phyloP scores from a whole-genome alignment of 441 rosid genomes.

The Gossypium aridum region DNA sequence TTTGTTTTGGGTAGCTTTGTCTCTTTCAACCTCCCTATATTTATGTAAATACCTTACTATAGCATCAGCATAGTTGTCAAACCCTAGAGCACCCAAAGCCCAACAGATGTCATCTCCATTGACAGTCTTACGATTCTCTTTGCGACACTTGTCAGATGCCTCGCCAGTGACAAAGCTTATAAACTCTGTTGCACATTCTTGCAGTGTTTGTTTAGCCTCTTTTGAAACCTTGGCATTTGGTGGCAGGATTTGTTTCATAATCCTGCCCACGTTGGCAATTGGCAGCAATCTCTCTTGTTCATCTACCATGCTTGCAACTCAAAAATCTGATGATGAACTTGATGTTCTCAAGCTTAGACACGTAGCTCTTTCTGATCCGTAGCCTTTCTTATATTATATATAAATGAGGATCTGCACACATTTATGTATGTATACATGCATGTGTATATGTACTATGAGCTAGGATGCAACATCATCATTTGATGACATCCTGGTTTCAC shows the following conservation, averaged over 20 bases:
- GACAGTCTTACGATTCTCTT: slow-evolving; percentile 90
- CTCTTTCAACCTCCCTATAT: slow-evolving; percentile 66
- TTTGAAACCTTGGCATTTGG: slow-evolving; percentile 79
- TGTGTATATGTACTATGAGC: slow-evolving; percentile 4
- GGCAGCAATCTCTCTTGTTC: slow-evolving; percentile 69
- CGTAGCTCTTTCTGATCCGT: slow-evolving; percentile 12
- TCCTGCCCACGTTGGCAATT: slow-evolving; percentile 76
- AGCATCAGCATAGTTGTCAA: slow-evolving; percentile 69
- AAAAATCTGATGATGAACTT: not conserved
- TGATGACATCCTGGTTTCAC: not conserved
- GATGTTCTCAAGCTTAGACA: slow-evolving; percentile 2
- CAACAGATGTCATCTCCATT: slow-evolving; percentile 94
- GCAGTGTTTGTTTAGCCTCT: slow-evolving; percentile 82
- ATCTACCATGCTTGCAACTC: slow-evolving; percentile 23
- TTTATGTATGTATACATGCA: not conserved
- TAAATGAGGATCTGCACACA: not conserved
- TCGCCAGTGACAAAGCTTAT: slow-evolving; percentile 85
- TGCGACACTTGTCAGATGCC: slow-evolving; percentile 92
- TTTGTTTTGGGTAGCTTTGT: slow-evolving; percentile 38
- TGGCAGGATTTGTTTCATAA: slow-evolving; percentile 81
- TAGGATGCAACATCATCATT: not conserved
- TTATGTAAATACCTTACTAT: slow-evolving; percentile 59
- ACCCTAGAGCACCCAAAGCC: slow-evolving; percentile 82
- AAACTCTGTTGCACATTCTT: slow-evolving; percentile 94
- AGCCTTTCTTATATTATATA: slow-evolving; percentile 13